Conservation (phyloP, 495 filamentous ascomycete species). For the Aspergillus steynii region DNA sequence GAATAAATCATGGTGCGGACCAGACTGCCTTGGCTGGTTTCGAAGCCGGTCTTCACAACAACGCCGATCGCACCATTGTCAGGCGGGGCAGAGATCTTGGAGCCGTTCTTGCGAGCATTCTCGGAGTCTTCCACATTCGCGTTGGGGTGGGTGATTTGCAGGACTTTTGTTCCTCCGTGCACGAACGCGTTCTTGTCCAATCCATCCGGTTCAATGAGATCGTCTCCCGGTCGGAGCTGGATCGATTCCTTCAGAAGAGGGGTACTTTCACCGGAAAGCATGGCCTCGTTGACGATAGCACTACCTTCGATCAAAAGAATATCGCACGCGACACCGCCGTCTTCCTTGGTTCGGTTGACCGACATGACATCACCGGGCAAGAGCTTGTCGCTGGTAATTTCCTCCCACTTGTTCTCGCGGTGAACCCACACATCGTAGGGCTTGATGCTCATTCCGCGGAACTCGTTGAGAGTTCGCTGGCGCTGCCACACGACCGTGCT, state of each 20-base stretch:
- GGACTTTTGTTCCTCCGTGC: slow-evolving; percentile 94
- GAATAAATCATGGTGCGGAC: slow-evolving; percentile 99
- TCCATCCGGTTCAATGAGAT: slow-evolving; percentile 83
- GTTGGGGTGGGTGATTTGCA: slow-evolving; percentile 85
- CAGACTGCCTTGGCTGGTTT: slow-evolving; percentile 95
- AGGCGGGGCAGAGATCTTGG: slow-evolving; percentile 71
- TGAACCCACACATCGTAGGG: slow-evolving; percentile 93
- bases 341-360: slow-evolving; percentile 92
- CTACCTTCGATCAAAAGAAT: slow-evolving; percentile 93
- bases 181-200: slow-evolving; percentile 96
- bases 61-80: slow-evolving; percentile 94
- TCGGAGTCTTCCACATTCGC: slow-evolving; percentile 68
- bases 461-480: slow-evolving; percentile 94
- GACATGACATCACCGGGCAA: slow-evolving; percentile 96
- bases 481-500: slow-evolving; percentile 99
- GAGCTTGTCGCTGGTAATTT: slow-evolving; percentile 90
- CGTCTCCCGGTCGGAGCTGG: slow-evolving; percentile 83
- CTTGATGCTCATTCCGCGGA: slow-evolving; percentile 99
- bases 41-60: slow-evolving; percentile 96
- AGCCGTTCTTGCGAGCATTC: slow-evolving; percentile 54
- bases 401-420: slow-evolving; percentile 79
- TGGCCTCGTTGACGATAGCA: slow-evolving; percentile 98
- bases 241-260: slow-evolving; percentile 95
- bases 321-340: slow-evolving; percentile 94
- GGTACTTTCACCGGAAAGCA: slow-evolving; percentile 98